Percentiles rank a stretch among this genome's conserved stretches.
phyloP scores from a whole-genome alignment of 2,329 filamentous ascomycete species.

The Seiridium cupressi region DNA sequence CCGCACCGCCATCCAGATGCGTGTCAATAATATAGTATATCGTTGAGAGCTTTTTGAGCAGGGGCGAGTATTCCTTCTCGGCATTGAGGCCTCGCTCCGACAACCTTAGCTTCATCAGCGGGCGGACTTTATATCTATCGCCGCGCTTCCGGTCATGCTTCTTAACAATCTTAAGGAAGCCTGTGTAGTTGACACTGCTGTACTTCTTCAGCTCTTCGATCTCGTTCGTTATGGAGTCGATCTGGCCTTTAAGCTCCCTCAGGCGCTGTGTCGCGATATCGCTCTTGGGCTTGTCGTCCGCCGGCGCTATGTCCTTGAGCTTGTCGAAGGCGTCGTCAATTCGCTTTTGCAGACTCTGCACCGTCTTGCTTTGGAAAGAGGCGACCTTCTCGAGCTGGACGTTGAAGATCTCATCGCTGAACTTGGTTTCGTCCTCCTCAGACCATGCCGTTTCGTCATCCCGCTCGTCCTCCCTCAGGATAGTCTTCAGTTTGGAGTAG shows the following conservation, averaged over 20 bases:
- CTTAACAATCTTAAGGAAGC: constrained; percentile 97
- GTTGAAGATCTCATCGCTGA: constrained; percentile 94
- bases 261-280: constrained; percentile 53
- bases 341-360: constrained; percentile 54
- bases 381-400: constrained; percentile 94
- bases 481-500: constrained; percentile 86
- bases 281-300: constrained; percentile 56
- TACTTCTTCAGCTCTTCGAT: constrained; percentile 93
- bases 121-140: constrained; percentile 80
- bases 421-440: constrained; percentile 87
- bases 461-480: constrained; percentile 75
- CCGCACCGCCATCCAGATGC: constrained; percentile 65
- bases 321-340: constrained; percentile 61
- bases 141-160: constrained; percentile 97
- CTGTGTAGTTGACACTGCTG: constrained; percentile 94
- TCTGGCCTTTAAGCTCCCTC: constrained; percentile 71
- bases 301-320: constrained; percentile 76
- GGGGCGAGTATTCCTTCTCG: constrained; percentile 81
- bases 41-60: constrained; percentile 86
- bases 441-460: constrained; percentile 75
- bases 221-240: constrained; percentile 86
- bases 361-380: constrained; percentile 80
- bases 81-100: constrained; percentile 92
- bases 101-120: constrained; percentile 86
- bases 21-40: constrained; percentile 96